Evolutionary conservation across 192 early-diverging fungal genomes (phyloP).

Genomic region (Entomortierella lignicola): DNA sequence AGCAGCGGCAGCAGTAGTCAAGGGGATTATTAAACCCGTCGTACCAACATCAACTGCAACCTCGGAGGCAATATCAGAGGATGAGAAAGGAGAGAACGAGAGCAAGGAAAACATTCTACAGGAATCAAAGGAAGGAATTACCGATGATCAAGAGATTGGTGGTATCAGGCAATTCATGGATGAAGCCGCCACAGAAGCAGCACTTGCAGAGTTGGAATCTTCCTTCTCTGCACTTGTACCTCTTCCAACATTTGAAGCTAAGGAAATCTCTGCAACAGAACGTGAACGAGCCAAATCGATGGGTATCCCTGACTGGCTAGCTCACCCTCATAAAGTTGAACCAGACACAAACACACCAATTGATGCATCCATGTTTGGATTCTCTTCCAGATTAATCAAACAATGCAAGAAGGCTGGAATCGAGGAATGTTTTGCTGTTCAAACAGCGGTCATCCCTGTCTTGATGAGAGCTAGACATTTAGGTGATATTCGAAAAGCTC

Average conservation of each 20-base stretch:
- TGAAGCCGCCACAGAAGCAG: conserved; percentile 32
- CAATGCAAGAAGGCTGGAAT: conserved; percentile 75
- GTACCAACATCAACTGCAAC: background rate
- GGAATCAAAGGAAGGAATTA: conserved; percentile 45
- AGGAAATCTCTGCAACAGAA: conserved; percentile 53
- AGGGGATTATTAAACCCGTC: conserved; percentile 6
- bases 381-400: conserved; percentile 72
- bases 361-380: conserved; percentile 61
- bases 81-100: conserved; percentile 13
- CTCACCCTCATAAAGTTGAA: conserved; percentile 79
- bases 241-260: conserved; percentile 58
- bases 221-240: conserved; percentile 29
- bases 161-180: conserved; percentile 18
- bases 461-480: conserved; percentile 75
- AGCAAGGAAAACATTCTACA: conserved; percentile 36
- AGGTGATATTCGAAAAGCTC: conserved; percentile 75
- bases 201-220: conserved; percentile 35
- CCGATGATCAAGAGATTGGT: conserved; percentile 22
- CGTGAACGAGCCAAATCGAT: conserved; percentile 61
- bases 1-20: conserved; percentile 4
- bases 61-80: background rate
- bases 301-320: conserved; percentile 93
- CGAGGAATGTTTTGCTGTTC: conserved; percentile 87
- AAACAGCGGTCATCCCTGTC: conserved; percentile 86
- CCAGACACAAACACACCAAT: conserved; percentile 65